Evolutionary conservation across 305 asterid species (phyloP), one percentile per base, ranked within the genome.

Genomic region (Andrographis paniculata): DNA sequence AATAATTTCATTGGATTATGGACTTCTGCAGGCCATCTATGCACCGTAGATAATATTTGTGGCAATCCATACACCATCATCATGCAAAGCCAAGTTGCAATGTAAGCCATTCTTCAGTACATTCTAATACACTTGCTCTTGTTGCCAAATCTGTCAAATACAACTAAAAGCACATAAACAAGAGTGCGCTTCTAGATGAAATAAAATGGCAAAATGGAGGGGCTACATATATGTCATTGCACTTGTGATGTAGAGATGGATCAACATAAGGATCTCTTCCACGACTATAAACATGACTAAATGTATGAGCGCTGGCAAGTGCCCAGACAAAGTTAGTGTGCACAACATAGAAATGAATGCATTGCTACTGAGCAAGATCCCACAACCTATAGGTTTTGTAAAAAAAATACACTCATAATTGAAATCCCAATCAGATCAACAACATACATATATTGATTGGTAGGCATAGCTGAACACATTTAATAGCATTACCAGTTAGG

Each of bases 291-390:
- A 91, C 98, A 62, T 91, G 95, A 70, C 86, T 78, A 69, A 86
- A 91, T 42, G 94, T 64, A 43, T 94, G 85, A 45, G 96, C 78
- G 78, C 92, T 84, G 19, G 98, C 95, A 59, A 91, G 94, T 35
- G 98, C 87, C 98, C 98, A 91, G 42, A 91, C 95, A 73, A 96
- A 91, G 70, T 91, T 96, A 42, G 89, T 78, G 67, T 91, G 98
- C 67, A 91, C 98, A 50, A 96, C 98, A 71, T 91, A 91, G 38
- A 96, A 82, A 70, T 91, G 98, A 61, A 91, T 52, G 50, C 98
- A 91, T 40, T 96, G 74, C 73, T 91, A 96, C 72, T 82, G 95
- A 56, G 89, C 95, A 68, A 91, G 95, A 82, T 91, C 98, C 98
- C 98, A 91, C 60, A 82, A 76, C 65, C 98, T 91, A 60, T n/a